Conservation (phyloP, 2,329 filamentous ascomycete species). For the Clarireedia paspali region DNA sequence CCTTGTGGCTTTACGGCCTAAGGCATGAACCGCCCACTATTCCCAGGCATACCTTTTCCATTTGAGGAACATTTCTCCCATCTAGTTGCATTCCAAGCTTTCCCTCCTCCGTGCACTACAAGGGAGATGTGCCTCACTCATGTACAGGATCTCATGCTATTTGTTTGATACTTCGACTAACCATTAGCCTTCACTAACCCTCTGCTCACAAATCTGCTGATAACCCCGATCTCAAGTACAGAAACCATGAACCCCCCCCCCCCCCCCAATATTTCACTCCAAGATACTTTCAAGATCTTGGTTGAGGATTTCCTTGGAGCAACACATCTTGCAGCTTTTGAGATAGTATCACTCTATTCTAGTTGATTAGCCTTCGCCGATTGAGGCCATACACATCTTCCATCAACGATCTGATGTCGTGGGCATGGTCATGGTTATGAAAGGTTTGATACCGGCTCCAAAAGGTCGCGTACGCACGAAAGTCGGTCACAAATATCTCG, state of each 20-base stretch:
- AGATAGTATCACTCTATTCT: neutral
- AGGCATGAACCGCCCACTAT: neutral
- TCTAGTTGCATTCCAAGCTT: neutral
- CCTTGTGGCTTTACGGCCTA: too few relatives aligned
- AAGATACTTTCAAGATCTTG: neutral
- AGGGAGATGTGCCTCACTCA: constrained; percentile 1
- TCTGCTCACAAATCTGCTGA: neutral
- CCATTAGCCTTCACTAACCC: neutral
- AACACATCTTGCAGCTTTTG: neutral
- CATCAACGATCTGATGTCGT: constrained; percentile 7
- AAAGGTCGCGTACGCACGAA: constrained; percentile 24
- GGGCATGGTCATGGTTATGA: constrained; percentile 15
- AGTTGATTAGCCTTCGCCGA: neutral
- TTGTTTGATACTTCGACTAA: constrained; percentile 6
- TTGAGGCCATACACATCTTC: constrained; percentile 6
- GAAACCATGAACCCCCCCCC: constrained; percentile 5
- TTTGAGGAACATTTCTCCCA: constrained; percentile 9
- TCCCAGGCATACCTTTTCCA: neutral
- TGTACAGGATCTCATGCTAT: constrained; percentile 5
- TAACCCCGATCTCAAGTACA: neutral
- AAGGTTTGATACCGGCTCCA: constrained; percentile 18
- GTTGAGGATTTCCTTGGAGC: neutral
- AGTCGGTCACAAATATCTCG: constrained; percentile 28
- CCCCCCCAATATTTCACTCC: neutral
- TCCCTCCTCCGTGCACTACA: neutral